phyloP scores from a whole-genome alignment of 148 eudicot genomes.

The Nepenthes mirabilis region DNA sequence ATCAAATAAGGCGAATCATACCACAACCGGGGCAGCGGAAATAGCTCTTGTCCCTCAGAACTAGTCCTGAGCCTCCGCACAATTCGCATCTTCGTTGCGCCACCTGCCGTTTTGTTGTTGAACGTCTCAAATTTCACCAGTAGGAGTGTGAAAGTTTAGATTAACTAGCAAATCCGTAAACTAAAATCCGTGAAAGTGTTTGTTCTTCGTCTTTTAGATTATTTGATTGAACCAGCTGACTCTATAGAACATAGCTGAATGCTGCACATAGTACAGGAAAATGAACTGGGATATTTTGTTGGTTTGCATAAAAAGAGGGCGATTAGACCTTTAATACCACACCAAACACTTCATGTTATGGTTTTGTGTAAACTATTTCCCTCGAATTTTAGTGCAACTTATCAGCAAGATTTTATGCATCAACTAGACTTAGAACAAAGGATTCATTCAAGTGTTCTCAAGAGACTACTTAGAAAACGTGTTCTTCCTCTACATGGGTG shows the following conservation, averaged over 20 bases:
- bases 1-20: slow-evolving; percentile 11
- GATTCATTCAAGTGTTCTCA: too few relatives aligned
- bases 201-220: neutral
- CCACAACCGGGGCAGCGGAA: slow-evolving; percentile 77
- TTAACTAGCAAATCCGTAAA: neutral
- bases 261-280: neutral
- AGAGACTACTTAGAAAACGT: too few relatives aligned
- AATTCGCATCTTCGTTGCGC: slow-evolving; percentile 52
- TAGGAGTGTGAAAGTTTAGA: neutral
- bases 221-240: neutral
- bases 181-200: neutral
- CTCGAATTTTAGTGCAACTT: too few relatives aligned
- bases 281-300: too few relatives aligned
- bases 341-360: too few relatives aligned
- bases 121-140: neutral
- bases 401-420: too few relatives aligned
- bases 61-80: slow-evolving; percentile 81
- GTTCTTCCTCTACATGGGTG: too few relatives aligned
- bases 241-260: too few relatives aligned
- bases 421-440: too few relatives aligned
- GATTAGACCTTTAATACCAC: neutral
- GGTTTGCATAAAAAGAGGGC: too few relatives aligned
- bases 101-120: slow-evolving; percentile 18
- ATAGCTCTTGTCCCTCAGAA: slow-evolving; percentile 68
- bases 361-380: too few relatives aligned